Evolutionary conservation across 2,329 filamentous ascomycete genomes (phyloP), one percentile per base, ranked within the genome.

Genomic region (Cordyceps pruinosa): DNA sequence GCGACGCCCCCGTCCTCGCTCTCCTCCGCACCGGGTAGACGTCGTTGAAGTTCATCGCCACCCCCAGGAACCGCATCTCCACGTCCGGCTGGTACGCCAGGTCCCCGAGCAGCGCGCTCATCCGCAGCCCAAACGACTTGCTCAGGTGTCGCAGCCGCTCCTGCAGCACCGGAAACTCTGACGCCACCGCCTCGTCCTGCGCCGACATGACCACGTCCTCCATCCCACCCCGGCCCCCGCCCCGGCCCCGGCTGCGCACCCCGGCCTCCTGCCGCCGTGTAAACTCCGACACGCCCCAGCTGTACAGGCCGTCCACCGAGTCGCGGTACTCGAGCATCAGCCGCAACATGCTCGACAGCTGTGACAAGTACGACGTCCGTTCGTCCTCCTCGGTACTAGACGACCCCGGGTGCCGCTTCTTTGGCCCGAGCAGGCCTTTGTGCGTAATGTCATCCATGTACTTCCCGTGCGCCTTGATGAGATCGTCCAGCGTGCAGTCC

Each of bases 11-110:
- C 19, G 37, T 17, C 8, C 41, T 42, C 12, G 46, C n/a, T 32
- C 48, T 47, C 32, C 48, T 30, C 34, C 39, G 34, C 19, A 48
- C 15, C 13, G 56, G 32, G 47, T 97, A 97, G 26, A 96, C 89
- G 69, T 97, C 93, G 72, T 99, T 99, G 73, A 97, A 99, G 73
- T 97, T 99, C 90, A 99, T 97, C 41, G 94, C 89, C 47, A 97
- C 91, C 39, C 90, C 94, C 63, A 99, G 75, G 77, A 97, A 97
- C 56, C 93, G 82, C 85, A 99, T 90, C 70, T 99, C 94, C 52
- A 92, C 86, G 70, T 99, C 94, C 1, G 91, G 87, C 72, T 97
- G 93, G 73, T 95, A 93, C 9, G 90, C 88, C 61, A 99, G 72
- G 70, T 99, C 95, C 15, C 94, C 91, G 4, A 99, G 77, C 56